Percentiles rank a stretch among this genome's conserved stretches.
Conservation (phyloP, 176 grass and related monocot genomes). For the Oryza nivara region DNA sequence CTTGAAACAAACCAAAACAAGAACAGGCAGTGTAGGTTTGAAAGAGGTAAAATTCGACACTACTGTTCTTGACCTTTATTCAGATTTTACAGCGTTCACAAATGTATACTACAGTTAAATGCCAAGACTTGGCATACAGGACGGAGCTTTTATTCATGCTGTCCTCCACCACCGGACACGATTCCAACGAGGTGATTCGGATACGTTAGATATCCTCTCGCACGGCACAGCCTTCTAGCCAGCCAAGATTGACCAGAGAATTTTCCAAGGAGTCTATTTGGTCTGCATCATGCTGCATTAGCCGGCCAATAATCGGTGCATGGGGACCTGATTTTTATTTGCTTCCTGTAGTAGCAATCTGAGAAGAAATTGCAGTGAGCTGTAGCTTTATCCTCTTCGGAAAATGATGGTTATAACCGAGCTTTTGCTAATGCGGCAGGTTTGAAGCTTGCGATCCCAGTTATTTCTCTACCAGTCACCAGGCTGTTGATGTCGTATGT, state of each 20-base stretch:
- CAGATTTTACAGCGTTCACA: neutral
- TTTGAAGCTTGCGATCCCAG: conserved; percentile 82
- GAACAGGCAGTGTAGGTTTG: too few species aligned
- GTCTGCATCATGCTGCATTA: neutral
- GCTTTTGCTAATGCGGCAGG: conserved; percentile 52
- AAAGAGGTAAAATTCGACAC: neutral
- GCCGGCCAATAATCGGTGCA: neutral
- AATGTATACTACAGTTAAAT: neutral
- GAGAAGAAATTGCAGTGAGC: neutral
- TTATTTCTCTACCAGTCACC: conserved; percentile 79
- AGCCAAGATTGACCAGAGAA: conserved; percentile 32
- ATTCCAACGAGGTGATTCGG: neutral
- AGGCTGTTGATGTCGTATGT: conserved; percentile 82
- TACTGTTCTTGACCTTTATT: neutral
- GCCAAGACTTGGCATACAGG: neutral
- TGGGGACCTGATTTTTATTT: conserved; percentile 10
- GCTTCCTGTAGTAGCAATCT: neutral
- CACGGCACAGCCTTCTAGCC: neutral
- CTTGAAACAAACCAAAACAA: too few species aligned
- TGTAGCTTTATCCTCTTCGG: neutral
- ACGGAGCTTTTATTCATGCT: neutral
- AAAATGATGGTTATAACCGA: conserved; percentile 39
- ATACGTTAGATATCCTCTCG: neutral
- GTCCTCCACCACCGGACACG: neutral
- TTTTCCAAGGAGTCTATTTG: neutral